Evolutionary conservation across 2,329 filamentous ascomycete genomes (phyloP).

Genomic region (Shiraia bambusicola): DNA sequence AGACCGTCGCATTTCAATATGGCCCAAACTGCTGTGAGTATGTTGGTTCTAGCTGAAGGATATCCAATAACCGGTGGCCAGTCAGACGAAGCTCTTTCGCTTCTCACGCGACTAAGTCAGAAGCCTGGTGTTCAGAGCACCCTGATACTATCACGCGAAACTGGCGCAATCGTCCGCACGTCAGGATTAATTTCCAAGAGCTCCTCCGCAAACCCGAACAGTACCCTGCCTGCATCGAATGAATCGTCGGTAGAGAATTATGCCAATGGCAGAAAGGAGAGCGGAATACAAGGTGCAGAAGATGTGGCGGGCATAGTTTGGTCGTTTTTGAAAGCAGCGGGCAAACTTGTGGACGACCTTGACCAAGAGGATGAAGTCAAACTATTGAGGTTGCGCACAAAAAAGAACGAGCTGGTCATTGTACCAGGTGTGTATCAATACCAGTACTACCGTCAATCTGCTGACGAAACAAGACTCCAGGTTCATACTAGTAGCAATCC

Average conservation of each 20-base stretch:
- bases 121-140: slow-evolving; percentile 79
- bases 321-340: slow-evolving; percentile 71
- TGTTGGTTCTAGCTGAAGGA: neutral
- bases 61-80: slow-evolving; percentile 12
- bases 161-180: slow-evolving; percentile 73
- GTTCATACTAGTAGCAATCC: slow-evolving; percentile 76
- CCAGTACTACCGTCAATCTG: neutral
- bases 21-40: slow-evolving; percentile 34
- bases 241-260: slow-evolving; percentile 36
- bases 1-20: slow-evolving; percentile 13
- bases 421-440: slow-evolving; percentile 58
- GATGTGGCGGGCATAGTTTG: slow-evolving; percentile 76
- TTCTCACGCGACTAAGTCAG: slow-evolving; percentile 68
- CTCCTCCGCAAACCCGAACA: slow-evolving; percentile 50
- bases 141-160: slow-evolving; percentile 70
- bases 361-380: slow-evolving; percentile 78
- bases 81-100: slow-evolving; percentile 62
- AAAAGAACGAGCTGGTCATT: slow-evolving; percentile 81
- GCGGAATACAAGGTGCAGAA: slow-evolving; percentile 62
- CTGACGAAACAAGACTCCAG: slow-evolving; percentile 59
- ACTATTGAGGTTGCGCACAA: slow-evolving; percentile 74
- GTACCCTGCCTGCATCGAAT: slow-evolving; percentile 38
- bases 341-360: slow-evolving; percentile 68
- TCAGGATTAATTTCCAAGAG: slow-evolving; percentile 68
- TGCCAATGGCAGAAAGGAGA: slow-evolving; percentile 41